These are phyloP conservation scores for Henckelia pumila DNA, from an alignment of 257 asterid species.

Conservation along the genomic window DNA sequence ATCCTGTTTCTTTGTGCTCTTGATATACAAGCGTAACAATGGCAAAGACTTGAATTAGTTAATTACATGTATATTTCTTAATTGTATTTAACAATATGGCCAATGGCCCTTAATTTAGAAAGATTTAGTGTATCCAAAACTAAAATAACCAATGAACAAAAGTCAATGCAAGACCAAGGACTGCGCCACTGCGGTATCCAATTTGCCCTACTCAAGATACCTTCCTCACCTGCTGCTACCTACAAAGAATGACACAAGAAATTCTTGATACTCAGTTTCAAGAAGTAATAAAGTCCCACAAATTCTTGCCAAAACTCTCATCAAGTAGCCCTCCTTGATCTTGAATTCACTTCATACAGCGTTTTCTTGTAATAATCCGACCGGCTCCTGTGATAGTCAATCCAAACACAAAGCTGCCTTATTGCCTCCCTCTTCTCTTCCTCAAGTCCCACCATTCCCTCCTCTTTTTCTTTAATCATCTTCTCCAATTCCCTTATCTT, in stretches of 20 bases:
- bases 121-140: too few relatives aligned
- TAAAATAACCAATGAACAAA: too few relatives aligned
- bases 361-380: constrained; percentile 68
- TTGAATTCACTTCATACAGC: constrained; percentile 42
- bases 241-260: too few relatives aligned
- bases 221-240: background rate
- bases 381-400: constrained; percentile 72
- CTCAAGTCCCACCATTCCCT: constrained; percentile 48
- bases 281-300: background rate
- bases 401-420: constrained; percentile 86
- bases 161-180: background rate
- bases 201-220: background rate
- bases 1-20: too few relatives aligned
- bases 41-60: too few relatives aligned
- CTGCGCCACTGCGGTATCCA: too few relatives aligned
- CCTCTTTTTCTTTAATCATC: constrained; percentile 53
- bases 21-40: too few relatives aligned
- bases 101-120: too few relatives aligned
- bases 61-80: too few relatives aligned
- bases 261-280: background rate
- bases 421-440: constrained; percentile 93
- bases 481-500: constrained; percentile 71
- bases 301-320: background rate
- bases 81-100: too few relatives aligned
- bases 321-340: constrained; percentile 31